Evolutionary conservation across 2,329 filamentous ascomycete species (phyloP), one percentile per base, ranked within the genome.

Genomic region (Aspergillus quadricinctus): DNA sequence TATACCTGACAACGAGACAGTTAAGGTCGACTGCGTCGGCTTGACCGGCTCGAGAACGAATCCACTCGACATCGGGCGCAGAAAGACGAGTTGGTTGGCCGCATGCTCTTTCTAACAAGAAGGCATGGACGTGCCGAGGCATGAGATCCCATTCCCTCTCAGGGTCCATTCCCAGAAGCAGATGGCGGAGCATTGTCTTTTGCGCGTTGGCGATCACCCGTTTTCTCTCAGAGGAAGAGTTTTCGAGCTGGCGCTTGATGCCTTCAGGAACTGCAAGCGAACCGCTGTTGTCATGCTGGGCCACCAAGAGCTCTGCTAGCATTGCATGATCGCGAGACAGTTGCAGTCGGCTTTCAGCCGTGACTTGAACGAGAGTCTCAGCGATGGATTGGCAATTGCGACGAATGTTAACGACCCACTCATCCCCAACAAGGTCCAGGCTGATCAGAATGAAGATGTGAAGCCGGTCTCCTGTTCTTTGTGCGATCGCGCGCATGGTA

Each of bases 31-130:
- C 31, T 17, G 14, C 5, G 31, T 37, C 31, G 14, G 31, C 14
- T 37, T 14, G 14, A 2, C 28, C 68, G 60, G 31, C 57, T 63
- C 10, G 69, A 57, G 11, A 29, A 50, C 76, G 71, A 9, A 80
- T 73, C 77, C 77, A 80, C 5, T 68, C 62, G 53, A 71, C 67
- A 49, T 79, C 71, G 1, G 62, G 67, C 8, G 72, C 70, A 0
- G 74, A 71, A 29, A 80, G 66, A n/a, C 67, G 64, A 51, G 70
- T 72, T 4, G 70, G 66, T 23, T 75, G 69, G 2, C 78, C 79
- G 17, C 75, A 61, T 57, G 75, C 79, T 52, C 79, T 72, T 41
- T 70, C 67, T 1, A 82, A 64, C 6, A 61, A 50, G 19, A 61
- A 54, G 3, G 52, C 51, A 4, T 57, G 35, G 0, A 57, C 52